Base-by-base conservation (phyloP, 352 stramenopile species). In the Phytophthora parvispora region DNA sequence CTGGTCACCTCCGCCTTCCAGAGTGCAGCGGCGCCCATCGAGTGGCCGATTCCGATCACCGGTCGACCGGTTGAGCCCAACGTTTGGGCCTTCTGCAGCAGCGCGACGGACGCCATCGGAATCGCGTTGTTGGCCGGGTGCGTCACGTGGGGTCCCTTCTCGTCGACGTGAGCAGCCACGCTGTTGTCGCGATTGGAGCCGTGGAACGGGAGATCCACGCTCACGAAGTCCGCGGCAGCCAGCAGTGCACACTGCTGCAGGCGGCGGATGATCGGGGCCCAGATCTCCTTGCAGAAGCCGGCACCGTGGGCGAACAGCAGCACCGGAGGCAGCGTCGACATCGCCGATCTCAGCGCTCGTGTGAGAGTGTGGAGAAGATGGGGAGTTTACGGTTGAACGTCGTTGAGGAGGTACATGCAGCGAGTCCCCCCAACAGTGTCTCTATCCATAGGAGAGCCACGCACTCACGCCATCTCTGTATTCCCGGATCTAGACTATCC, bases 11-110 rank as follows among this genome's bases (percentile, higher is more conserved):
- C 78, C 15, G 60, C 48, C 8, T 50, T 55, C 77, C 72, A 86
- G 20, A 85, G 53, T 4, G 69, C 64, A 7, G 69, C 64, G 1
- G 72, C 77, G 4, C 77, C 80, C 67, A 89, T 75, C 1, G 80
- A 89, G 18, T 89, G 80, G 31, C 80, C 80, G 34, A 91, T 80
- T 1, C 83, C 83, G 43, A 90, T 80, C 22, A 91, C 50, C 34
- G 80, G 67, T 13, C 51, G 27, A 18, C 64, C 32, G 5, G 6
- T 32, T 3, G 38, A 29, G 4, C 43, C 9, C 6, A 67, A 55
- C 22, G 70, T 20, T 4, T 60, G 13, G 1, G 67, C 60, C 20
- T 65, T 58, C n/a, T 67, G 24, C 13, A 61, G 42, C 4, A 84
- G 52, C 6, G 53, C 50, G 15, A 56, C 31, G 12, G 61, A 59